A percentile compares a stretch with the other conserved stretches of the same genome.
Evolutionary conservation across 2,329 filamentous ascomycete species (phyloP).

Genomic region (Epichloe coenophiala): DNA sequence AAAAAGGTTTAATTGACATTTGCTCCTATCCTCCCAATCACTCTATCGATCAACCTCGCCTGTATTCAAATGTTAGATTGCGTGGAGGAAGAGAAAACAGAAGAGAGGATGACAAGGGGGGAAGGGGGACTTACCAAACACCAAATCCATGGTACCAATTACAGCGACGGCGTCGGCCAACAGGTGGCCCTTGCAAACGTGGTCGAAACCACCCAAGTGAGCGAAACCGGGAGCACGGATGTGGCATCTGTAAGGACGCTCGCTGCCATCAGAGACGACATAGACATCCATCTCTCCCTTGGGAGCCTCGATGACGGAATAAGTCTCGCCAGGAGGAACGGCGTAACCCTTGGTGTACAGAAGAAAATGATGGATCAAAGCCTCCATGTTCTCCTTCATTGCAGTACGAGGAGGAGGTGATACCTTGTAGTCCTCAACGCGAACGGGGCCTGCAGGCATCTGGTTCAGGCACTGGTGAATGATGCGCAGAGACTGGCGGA

Average conservation of each 20-base stretch:
- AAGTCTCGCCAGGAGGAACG: conserved; percentile 94
- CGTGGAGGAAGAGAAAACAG: background rate
- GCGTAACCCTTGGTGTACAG: conserved; percentile 98
- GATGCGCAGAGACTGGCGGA: conserved; percentile 93
- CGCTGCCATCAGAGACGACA: conserved; percentile 87
- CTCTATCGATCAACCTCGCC: conserved; percentile 49
- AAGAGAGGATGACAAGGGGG: background rate
- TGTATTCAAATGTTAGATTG: conserved; percentile 13
- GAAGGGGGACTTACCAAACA: conserved; percentile 53
- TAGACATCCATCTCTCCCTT: conserved; percentile 99
- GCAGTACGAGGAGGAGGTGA: conserved; percentile 87
- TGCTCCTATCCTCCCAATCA: conserved; percentile 10
- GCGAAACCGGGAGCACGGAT: conserved; percentile 95
- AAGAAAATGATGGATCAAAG: conserved; percentile 96
- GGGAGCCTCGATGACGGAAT: conserved; percentile 95
- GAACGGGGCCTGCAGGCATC: conserved; percentile 89
- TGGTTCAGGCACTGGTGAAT: conserved; percentile 98
- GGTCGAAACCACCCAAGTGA: conserved; percentile 87
- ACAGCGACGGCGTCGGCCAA: conserved; percentile 94
- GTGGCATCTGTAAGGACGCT: conserved; percentile 94
- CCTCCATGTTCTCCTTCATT: conserved; percentile 99
- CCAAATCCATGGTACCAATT: conserved; percentile 80
- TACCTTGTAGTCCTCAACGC: conserved; percentile 98
- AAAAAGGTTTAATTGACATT: conserved; percentile 17
- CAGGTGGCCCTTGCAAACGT: conserved; percentile 81